Evolutionary conservation across 495 filamentous ascomycete species (phyloP).

Genomic region (Viridothelium virens): DNA sequence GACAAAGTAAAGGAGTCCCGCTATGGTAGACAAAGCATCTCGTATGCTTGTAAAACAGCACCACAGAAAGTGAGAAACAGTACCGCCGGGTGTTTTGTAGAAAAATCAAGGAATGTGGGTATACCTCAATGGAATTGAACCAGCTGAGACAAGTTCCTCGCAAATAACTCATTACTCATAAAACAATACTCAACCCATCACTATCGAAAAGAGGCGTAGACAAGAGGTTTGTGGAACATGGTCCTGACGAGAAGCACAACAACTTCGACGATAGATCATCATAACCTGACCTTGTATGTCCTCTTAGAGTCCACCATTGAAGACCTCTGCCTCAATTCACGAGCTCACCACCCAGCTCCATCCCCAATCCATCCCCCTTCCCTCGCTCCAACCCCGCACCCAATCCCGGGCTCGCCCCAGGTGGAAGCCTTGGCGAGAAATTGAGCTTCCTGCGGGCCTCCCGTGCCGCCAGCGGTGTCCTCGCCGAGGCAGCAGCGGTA

Average conservation of each 20-base stretch:
- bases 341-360: conserved; percentile 54
- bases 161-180: neutral
- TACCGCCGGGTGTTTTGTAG: neutral
- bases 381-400: conserved; percentile 24
- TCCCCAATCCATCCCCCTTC: conserved; percentile 35
- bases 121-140: neutral
- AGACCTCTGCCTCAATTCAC: conserved; percentile 30
- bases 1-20: neutral
- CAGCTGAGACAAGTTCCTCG: neutral
- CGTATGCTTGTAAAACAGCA: neutral
- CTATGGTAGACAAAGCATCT: neutral
- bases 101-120: neutral
- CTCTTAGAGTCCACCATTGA: neutral
- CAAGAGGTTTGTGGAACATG: neutral
- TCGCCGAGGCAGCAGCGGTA: conserved; percentile 36
- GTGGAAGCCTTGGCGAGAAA: conserved; percentile 58
- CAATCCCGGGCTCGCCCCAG: conserved; percentile 31
- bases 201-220: neutral
- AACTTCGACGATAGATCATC: neutral
- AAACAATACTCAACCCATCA: neutral
- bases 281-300: neutral
- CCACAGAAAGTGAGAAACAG: neutral
- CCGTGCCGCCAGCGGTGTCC: conserved; percentile 51
- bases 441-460: conserved; percentile 56
- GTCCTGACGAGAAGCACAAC: neutral